Evolutionary conservation across 495 filamentous ascomycete species (phyloP), one percentile per base, ranked within the genome.

Genomic region (Aspergillus incahuasiensis): DNA sequence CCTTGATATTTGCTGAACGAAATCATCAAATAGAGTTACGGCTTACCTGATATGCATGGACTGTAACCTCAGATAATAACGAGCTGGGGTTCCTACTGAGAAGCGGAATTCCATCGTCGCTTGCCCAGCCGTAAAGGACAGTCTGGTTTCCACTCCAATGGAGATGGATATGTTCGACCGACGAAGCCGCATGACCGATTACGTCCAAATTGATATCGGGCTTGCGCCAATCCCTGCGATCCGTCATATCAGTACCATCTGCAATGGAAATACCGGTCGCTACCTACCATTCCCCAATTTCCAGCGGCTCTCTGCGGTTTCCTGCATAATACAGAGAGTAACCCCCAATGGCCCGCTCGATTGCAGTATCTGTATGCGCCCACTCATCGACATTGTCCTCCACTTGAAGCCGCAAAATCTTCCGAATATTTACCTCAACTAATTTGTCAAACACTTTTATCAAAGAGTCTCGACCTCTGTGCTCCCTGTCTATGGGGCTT

Each of bases 61-160:
- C 7, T 11, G 46, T 49, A 13, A 49, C 16, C 9, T 38, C 2
- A 3, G 18, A 21, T 15, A 49, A 21, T 18, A 38, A 15, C 12
- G 43, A 45, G 6, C 30, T 20, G 2, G n/a, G 18, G 28, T 21
- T 49, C 18, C 30, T 35, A 8, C 30, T 38, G 6, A 49, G 1
- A 1, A 49, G 12, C 18, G 46, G 46, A 7, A 49, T 38, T 8
- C 46, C 46, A 35, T 38, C 22, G 8, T 49, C 46, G 30, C 46
- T 49, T 35, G 46, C 30, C 46, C 46, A 49, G 9, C 46, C 46
- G 18, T 49, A 22, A 12, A 49, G 46, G 9, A 49, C 46, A 5
- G 30, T 21, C 25, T 49, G 46, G 18, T 38, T 49, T 6, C 46
- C 46, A 38, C 46, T 49, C 46, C 46, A 49, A 21, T 49, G 46